Evolutionary conservation across 208 protist genomes (phyloP).

Genomic region (Wallacemonas sp.): DNA sequence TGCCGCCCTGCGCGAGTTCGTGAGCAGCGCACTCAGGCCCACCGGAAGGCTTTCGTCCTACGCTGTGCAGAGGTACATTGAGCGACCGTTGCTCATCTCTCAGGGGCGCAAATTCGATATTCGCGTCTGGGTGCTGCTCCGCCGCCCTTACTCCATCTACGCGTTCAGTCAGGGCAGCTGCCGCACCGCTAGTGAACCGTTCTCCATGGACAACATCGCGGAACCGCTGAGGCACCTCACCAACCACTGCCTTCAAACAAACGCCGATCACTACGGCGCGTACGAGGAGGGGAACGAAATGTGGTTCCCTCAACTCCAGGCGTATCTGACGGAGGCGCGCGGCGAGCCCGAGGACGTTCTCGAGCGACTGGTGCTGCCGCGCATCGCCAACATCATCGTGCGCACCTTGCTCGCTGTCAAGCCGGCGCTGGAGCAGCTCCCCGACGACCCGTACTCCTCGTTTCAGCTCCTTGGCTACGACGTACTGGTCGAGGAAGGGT

Average conservation of each 20-base stretch:
- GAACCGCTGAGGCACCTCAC: conserved; percentile 75
- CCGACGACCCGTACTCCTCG: conserved; percentile 60
- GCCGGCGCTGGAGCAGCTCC: conserved; percentile 37
- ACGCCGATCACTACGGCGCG: conserved; percentile 45
- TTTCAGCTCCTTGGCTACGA: conserved; percentile 93
- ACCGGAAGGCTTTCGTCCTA: conserved; percentile 30
- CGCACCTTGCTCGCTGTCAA: conserved; percentile 67
- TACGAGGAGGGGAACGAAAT: conserved; percentile 89
- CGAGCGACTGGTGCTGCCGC: conserved; percentile 43
- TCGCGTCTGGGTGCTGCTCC: conserved; percentile 80
- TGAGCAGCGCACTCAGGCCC: conserved; percentile 31
- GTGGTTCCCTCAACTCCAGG: conserved; percentile 70
- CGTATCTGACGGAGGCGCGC: conserved; percentile 36
- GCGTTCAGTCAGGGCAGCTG: conserved; percentile 84
- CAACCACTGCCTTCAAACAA: conserved; percentile 89
- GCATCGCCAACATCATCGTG: conserved; percentile 67
- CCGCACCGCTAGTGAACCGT: conserved; percentile 69
- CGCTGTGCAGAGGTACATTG: conserved; percentile 87
- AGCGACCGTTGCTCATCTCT: conserved; percentile 76
- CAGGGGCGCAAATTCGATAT: conserved; percentile 90
- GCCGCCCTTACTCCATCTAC: conserved; percentile 66
- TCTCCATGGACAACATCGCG: conserved; percentile 40
- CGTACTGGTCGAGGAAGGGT: conserved; percentile 73
- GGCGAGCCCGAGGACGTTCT: conserved; percentile 41
- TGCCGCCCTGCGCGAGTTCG: conserved; percentile 31